Base-by-base conservation (phyloP, 257 asterid genomes). In the Ballota nigra region DNA sequence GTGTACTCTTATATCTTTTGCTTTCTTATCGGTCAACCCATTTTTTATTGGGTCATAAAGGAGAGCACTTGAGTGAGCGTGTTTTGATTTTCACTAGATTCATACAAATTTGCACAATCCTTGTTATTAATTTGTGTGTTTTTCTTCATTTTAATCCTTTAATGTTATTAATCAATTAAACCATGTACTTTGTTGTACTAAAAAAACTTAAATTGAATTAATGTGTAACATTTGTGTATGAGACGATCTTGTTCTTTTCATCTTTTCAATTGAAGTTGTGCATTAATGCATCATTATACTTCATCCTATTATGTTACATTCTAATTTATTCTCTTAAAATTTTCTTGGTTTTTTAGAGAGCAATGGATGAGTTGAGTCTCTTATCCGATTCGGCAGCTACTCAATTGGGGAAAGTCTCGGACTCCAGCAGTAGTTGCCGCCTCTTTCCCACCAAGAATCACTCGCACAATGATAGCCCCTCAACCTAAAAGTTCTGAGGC, bases 401-500 rank as follows among this genome's bases (percentile, higher is more conserved):
- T 15, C 22, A 3, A 8, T 52, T 40, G 5, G 77, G 69, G 3
- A 83, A 80, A 79, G 41, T 43, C 16, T 78, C 79, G 4, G 85
- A 83, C 66, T 80, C 81, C 66, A 75, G 47, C 72, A 78, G 79
- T 5, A 29, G 56, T 57, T 65, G 63, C 63, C 26, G 53, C 38
- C 47, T 49, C 13, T 2, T 66, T 43, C 75, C 23, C 1, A 22
- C 19, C 45, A 74, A 75, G 74, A 63, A n/a, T 19, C 67, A 26
- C 16, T n/a, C 49, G 8, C 51, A 28, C 43, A 9, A 1, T 8
- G 56, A 15, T n/a, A 20, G 45, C 29, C 34, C 52, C 38, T n/a
- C n/a, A n/a, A n/a, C n/a, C n/a, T 80, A 90, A 0, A 81, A 77
- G 52, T 86, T 80, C 69, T 83, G 86, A 79, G 92, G 96, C 10